These are phyloP conservation scores for Coprinopsis cinerea DNA, from an alignment of 768 basidiomycete species.

Conservation along the genomic window DNA sequence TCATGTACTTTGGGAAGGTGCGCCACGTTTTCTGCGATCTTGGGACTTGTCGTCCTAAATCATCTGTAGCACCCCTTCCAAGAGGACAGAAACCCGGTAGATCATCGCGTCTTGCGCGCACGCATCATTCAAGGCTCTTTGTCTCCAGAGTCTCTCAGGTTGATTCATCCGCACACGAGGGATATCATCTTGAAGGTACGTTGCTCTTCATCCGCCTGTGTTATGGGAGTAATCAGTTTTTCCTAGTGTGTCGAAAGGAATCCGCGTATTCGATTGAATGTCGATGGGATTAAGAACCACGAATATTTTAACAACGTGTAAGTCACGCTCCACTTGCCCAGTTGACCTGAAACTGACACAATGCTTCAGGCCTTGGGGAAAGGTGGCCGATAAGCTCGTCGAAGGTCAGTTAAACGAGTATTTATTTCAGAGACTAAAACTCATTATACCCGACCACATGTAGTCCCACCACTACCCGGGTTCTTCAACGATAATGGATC, in stretches of 20 bases:
- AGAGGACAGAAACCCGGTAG: constrained; percentile 13
- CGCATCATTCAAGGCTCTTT: constrained; percentile 28
- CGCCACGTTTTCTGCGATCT: constrained; percentile 10
- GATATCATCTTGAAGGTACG: constrained; percentile 44
- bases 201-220: background rate
- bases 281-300: constrained; percentile 39
- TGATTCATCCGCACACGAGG: constrained; percentile 26
- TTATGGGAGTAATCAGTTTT: background rate
- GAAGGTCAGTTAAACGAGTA: constrained; percentile 5
- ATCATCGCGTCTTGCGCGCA: constrained; percentile 24
- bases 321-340: constrained; percentile 17
- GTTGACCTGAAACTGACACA: constrained; percentile 3
- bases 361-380: constrained; percentile 24
- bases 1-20: constrained; percentile 44
- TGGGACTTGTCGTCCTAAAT: background rate
- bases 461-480: background rate
- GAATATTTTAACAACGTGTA: constrained; percentile 45
- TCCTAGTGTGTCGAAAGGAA: constrained; percentile 53
- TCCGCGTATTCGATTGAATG: constrained; percentile 38
- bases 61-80: constrained; percentile 36
- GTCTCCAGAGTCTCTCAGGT: constrained; percentile 20
- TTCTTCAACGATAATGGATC: background rate
- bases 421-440: background rate
- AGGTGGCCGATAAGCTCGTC: constrained; percentile 19
- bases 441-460: background rate